Evolutionary conservation across 805 yeast genomes (phyloP).

Genomic region (Candida khao-thaluensis): DNA sequence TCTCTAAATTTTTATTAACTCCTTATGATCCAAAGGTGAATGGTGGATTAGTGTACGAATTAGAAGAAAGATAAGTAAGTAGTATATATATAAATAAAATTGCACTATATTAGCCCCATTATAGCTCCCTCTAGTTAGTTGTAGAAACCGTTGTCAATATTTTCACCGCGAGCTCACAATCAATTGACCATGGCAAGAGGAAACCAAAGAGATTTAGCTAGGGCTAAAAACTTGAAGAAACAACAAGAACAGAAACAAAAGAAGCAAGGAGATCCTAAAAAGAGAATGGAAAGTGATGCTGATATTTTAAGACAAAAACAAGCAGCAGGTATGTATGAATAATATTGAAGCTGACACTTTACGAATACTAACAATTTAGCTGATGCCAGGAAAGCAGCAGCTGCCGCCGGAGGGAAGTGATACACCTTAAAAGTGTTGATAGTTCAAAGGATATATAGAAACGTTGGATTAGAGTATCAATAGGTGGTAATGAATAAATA

Average conservation of each 20-base stretch:
- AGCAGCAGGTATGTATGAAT: slow-evolving; percentile 59
- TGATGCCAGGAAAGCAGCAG: slow-evolving; percentile 48
- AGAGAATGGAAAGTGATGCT: slow-evolving; percentile 86
- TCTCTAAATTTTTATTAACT: slow-evolving; percentile 74
- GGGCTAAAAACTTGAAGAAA: slow-evolving; percentile 85
- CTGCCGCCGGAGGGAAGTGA: slow-evolving; percentile 1
- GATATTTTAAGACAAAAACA: slow-evolving; percentile 88
- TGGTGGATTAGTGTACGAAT: slow-evolving; percentile 50
- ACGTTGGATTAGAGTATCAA: too few species aligned
- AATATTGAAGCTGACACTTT: too few species aligned
- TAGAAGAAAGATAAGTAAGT: slow-evolving; percentile 46
- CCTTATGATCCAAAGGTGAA: slow-evolving; percentile 74
- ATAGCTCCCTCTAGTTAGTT: too few species aligned
- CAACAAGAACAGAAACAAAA: slow-evolving; percentile 63
- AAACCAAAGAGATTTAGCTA: slow-evolving; percentile 91
- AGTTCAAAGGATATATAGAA: too few species aligned
- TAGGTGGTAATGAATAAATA: too few species aligned
- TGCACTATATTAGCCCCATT: too few species aligned
- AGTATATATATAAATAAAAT: too few species aligned
- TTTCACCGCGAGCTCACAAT: neutral
- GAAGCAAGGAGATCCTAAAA: slow-evolving; percentile 79
- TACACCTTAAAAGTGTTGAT: too few species aligned
- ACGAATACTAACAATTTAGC: slow-evolving; percentile 32
- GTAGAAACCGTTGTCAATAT: too few species aligned
- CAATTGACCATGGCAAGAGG: slow-evolving; percentile 94